Conservation (phyloP, 352 stramenopile genomes). For the Pythium folliculosum region DNA sequence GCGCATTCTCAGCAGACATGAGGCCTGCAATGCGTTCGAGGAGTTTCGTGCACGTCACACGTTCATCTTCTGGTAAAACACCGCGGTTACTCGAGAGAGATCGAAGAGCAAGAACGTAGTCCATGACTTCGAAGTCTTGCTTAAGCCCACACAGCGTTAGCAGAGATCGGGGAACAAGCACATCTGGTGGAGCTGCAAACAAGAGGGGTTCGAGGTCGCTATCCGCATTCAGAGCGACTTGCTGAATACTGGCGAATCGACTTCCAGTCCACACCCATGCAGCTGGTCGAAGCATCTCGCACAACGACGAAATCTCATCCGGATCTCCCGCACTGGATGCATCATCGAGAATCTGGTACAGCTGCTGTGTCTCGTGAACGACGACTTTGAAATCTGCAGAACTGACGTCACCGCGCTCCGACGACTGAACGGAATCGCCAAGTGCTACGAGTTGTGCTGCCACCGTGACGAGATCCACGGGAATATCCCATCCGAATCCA, state of each 20-base stretch:
- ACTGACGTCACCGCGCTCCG: not conserved
- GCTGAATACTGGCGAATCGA: conserved; percentile 46
- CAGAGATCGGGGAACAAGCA: conserved; percentile 58
- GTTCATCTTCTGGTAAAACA: conserved; percentile 20
- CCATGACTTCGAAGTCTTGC: conserved; percentile 42
- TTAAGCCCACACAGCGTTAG: conserved; percentile 61
- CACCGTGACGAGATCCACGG: conserved; percentile 24
- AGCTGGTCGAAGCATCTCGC: conserved; percentile 39
- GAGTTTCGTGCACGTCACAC: conserved; percentile 43
- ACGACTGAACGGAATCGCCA: conserved; percentile 17
- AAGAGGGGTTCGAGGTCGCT: conserved; percentile 57
- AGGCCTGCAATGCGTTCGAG: conserved; percentile 40
- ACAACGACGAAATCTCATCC: conserved; percentile 15
- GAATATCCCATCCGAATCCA: conserved; percentile 61
- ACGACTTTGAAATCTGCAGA: conserved; percentile 19
- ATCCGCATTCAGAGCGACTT: conserved; percentile 55
- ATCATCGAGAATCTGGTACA: conserved; percentile 63
- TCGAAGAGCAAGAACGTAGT: conserved; percentile 60
- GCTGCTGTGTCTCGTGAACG: conserved; percentile 47
- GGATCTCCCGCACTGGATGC: conserved; percentile 34
- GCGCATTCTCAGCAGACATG: not conserved
- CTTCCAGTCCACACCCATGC: conserved; percentile 78
- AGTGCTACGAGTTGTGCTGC: conserved; percentile 55
- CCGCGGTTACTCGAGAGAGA: conserved; percentile 35
- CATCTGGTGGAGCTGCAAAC: conserved; percentile 54